These are phyloP conservation scores for Fusarium goolgardi DNA, from an alignment of 2,329 filamentous ascomycete species.

Conservation along the genomic window DNA sequence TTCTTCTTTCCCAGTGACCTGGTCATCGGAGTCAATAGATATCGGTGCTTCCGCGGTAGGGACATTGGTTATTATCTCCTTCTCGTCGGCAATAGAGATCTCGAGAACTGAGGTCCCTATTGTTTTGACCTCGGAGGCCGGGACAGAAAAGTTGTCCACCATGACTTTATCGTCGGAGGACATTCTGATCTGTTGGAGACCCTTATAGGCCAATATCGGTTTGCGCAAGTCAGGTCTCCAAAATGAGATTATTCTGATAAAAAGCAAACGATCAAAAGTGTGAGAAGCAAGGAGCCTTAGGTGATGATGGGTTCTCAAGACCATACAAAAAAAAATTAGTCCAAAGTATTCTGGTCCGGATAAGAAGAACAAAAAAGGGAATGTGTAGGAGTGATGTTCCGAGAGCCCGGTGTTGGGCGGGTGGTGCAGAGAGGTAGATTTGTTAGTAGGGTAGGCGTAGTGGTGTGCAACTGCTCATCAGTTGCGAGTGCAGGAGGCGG, in stretches of 20 bases:
- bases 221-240: background rate
- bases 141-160: slow-evolving; percentile 6
- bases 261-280: background rate
- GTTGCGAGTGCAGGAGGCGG: slow-evolving; percentile 9
- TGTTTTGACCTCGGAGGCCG: slow-evolving; percentile 6
- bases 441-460: no score
- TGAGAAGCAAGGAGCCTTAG: background rate
- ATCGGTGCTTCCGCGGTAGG: slow-evolving; percentile 31
- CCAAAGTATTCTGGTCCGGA: background rate
- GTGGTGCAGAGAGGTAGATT: no score
- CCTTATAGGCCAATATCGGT: background rate
- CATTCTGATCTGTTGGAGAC: background rate
- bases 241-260: background rate
- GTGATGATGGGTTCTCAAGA: background rate
- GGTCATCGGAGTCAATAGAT: slow-evolving; percentile 12
- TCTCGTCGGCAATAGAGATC: background rate
- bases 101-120: slow-evolving; percentile 5
- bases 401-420: background rate
- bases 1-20: background rate
- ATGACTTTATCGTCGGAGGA: background rate
- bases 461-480: background rate
- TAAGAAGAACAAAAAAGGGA: background rate
- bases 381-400: background rate
- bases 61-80: background rate
- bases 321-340: background rate